Conservation (phyloP, 805 yeast genomes). For the Kodamaea nitidulidarum region DNA sequence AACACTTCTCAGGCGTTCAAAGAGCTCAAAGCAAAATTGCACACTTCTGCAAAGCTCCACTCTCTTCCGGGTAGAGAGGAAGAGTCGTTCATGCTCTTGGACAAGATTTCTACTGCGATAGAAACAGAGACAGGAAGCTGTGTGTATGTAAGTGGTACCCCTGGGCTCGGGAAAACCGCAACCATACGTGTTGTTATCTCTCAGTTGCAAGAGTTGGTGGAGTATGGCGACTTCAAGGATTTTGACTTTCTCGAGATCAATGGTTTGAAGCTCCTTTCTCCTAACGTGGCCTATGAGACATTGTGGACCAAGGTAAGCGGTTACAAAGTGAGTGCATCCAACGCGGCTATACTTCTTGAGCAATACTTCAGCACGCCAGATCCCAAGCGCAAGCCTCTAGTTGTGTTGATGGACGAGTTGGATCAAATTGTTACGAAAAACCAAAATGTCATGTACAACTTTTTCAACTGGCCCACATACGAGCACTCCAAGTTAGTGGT, state of each 20-base stretch:
- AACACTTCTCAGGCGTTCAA: conserved; percentile 31
- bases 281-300: conserved; percentile 75
- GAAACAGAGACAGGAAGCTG: conserved; percentile 73
- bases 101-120: conserved; percentile 68
- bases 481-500: conserved; percentile 75
- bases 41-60: conserved; percentile 42
- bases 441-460: conserved; percentile 88
- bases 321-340: conserved; percentile 50
- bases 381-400: conserved; percentile 48
- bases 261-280: conserved; percentile 79
- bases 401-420: conserved; percentile 84
- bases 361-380: conserved; percentile 47
- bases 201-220: conserved; percentile 46
- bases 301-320: conserved; percentile 76
- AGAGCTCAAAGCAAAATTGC: conserved; percentile 38
- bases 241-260: conserved; percentile 85
- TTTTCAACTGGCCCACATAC: conserved; percentile 96
- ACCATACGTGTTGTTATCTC: conserved; percentile 83
- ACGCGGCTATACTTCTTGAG: conserved; percentile 67
- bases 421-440: conserved; percentile 84
- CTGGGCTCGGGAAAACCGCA: conserved; percentile 97
- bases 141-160: conserved; percentile 90
- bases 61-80: conserved; percentile 82
- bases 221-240: conserved; percentile 23
- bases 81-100: conserved; percentile 69